Base-by-base conservation (phyloP, 2,329 filamentous ascomycete species). In the Xylaria sp. region DNA sequence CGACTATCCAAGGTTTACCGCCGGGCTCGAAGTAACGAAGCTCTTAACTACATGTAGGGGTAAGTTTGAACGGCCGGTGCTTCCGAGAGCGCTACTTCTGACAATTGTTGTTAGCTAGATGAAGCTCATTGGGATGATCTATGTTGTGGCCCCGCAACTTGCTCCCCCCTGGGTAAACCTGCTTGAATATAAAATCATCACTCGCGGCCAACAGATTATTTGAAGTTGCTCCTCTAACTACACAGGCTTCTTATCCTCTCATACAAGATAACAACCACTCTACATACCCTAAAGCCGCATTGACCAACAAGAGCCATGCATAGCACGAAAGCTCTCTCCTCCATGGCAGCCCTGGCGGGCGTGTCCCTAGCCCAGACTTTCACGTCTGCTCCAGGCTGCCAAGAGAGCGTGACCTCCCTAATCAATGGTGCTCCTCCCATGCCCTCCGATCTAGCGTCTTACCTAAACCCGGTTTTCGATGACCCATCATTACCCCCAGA, bases 241-340 rank as follows among this genome's bases (percentile, higher is more conserved):
- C 18, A 54, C 25, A 32, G 18, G 51, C 23, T 16, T 9, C 54
- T 18, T 4, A n/a, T 37, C 40, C 6, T 55, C 37, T 55, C 37
- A 47, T 42, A 62, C 32, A 5, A 40, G 47, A 25, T 6, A 27
- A 27, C 9, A 60, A 35, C 47, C 3, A 27, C 5, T 32, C 2
- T 18, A 51, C 10, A 40, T 23, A 6, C 35, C 35, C 27, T 47
- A 8, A 54, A 54, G 12, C 27, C 37, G n/a, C 16, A 21, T 23
- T 2, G 35, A 54, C 25, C 12, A 44, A 60, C 27, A 32, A 50
- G 9, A 40, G 55, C 37, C 16, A 66, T 66, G 64, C 32, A 57
- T 18, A 61, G 12, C 63, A 47, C 40, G 3, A 50, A 61, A 21
- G 13, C 40, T 10, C 23, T 61, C 5, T 25, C 61, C 9, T 18